Base-by-base conservation (phyloP, 2,329 filamentous ascomycete genomes). In the Aulographum hederae region DNA sequence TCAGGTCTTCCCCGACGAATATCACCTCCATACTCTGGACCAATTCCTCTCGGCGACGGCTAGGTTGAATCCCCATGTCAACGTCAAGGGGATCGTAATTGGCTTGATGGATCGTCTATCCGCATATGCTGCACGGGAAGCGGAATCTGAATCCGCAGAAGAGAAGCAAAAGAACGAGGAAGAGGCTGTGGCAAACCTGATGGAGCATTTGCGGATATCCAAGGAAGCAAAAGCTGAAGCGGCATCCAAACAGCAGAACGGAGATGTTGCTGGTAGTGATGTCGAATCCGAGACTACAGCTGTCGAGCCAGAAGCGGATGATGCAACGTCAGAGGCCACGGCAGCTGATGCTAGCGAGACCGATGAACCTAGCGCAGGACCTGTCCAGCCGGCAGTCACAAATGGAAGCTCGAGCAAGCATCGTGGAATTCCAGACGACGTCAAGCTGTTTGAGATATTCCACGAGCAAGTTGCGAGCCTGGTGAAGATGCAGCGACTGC, bases 1-100 rank as follows among this genome's bases (percentile, higher is more conserved):
- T 4, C 91, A 98, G 54, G 89, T 95, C 32, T 98, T 98, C 60
- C 89, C 89, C 1, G 89, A 98, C 56, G 89, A 98, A 50, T 98
- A 86, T 52, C 91, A 98, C 54, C 70, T 98, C 15, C 85, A 98
- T 50, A 98, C 89, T 0, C 69, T 98, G 19, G 89, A 95, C 48
- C 78, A 94, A 50, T 81, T 98, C 51, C 71, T 98, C 20, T 89
- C 78, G 6, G 89, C 89, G 5, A 92, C 93, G 20, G 82, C 86
- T 11, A 69, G 86, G 35, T 64, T 98, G 23, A 94, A 98, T 46
- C 89, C 86, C 0, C 81, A 95, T 47, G 89, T 98, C 46, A 93
- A 98, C 43, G 75, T 98, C 57, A 98, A 98, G 59, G 79, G 80
- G 29, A 98, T 98, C 35, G 86, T 98, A 6, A 94, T 95, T 48